Evolutionary conservation across 2,329 filamentous ascomycete species (phyloP).

Genomic region (Sphaerulina musiva): DNA sequence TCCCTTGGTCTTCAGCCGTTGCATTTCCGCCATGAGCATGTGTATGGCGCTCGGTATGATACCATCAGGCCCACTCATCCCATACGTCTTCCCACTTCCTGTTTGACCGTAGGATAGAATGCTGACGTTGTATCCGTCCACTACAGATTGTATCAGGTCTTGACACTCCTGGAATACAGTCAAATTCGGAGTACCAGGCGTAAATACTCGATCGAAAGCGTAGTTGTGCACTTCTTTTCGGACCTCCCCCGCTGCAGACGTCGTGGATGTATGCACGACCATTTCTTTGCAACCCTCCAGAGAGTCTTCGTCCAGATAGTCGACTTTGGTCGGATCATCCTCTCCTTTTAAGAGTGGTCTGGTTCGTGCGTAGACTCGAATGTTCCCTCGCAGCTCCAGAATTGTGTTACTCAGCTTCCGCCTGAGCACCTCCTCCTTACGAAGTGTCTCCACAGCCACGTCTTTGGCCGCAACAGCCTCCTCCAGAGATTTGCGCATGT

Average conservation of each 20-base stretch:
- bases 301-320: constrained; percentile 61
- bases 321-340: constrained; percentile 64
- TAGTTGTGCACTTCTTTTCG: constrained; percentile 77
- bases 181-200: constrained; percentile 66
- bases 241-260: constrained; percentile 71
- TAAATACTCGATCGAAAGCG: constrained; percentile 88
- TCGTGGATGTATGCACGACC: constrained; percentile 72
- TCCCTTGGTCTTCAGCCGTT: constrained; percentile 76
- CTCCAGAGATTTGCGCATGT: constrained; percentile 71
- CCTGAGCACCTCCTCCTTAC: constrained; percentile 83
- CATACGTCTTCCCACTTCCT: constrained; percentile 91
- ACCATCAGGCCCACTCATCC: constrained; percentile 84
- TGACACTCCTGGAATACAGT: constrained; percentile 95
- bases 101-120: constrained; percentile 99
- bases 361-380: constrained; percentile 94
- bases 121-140: constrained; percentile 97
- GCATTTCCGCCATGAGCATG: constrained; percentile 88
- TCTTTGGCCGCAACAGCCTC: constrained; percentile 66
- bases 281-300: constrained; percentile 84
- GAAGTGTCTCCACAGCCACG: constrained; percentile 69
- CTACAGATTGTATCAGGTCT: constrained; percentile 88
- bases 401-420: constrained; percentile 95
- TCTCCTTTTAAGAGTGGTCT: constrained; percentile 63
- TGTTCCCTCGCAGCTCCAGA: constrained; percentile 95
- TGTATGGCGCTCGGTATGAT: constrained; percentile 92